Evolutionary conservation across 495 filamentous ascomycete genomes (phyloP).

Genomic region (Collariella sp.): DNA sequence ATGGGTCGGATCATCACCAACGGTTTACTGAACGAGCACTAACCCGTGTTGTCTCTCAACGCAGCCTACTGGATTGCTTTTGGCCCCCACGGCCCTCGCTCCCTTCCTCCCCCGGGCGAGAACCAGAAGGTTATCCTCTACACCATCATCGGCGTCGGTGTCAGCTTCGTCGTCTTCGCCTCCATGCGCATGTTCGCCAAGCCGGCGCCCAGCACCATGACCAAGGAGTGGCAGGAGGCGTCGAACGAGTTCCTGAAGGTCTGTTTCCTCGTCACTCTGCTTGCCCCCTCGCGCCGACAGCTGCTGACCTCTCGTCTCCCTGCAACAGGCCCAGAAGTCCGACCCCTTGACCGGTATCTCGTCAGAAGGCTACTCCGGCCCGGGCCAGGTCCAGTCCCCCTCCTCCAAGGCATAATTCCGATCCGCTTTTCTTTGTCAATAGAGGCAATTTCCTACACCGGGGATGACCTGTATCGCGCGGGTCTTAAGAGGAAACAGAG

Average conservation of each 20-base stretch:
- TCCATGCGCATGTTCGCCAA: slow-evolving; percentile 55
- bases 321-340: slow-evolving; percentile 67
- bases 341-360: slow-evolving; percentile 87
- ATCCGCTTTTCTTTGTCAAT: slow-evolving; percentile 33
- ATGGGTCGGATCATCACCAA: slow-evolving; percentile 10
- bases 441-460: slow-evolving; percentile 18
- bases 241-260: slow-evolving; percentile 88
- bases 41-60: slow-evolving; percentile 7
- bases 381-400: slow-evolving; percentile 72
- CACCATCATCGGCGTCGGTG: slow-evolving; percentile 52
- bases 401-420: slow-evolving; percentile 30
- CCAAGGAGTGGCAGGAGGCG: slow-evolving; percentile 87
- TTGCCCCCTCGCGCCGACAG: background rate
- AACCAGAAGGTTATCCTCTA: slow-evolving; percentile 61
- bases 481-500: slow-evolving; percentile 7
- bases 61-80: slow-evolving; percentile 98
- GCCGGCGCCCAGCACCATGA: slow-evolving; percentile 75
- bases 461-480: slow-evolving; percentile 13
- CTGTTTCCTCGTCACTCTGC: slow-evolving; percentile 9
- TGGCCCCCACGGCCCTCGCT: slow-evolving; percentile 86
- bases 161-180: slow-evolving; percentile 58
- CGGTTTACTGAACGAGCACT: slow-evolving; percentile 1
- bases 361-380: slow-evolving; percentile 69
- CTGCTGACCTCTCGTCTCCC: slow-evolving; percentile 13
- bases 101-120: slow-evolving; percentile 73